Evolutionary conservation across 2,329 filamentous ascomycete genomes (phyloP).

Genomic region (Xylaria sp.): DNA sequence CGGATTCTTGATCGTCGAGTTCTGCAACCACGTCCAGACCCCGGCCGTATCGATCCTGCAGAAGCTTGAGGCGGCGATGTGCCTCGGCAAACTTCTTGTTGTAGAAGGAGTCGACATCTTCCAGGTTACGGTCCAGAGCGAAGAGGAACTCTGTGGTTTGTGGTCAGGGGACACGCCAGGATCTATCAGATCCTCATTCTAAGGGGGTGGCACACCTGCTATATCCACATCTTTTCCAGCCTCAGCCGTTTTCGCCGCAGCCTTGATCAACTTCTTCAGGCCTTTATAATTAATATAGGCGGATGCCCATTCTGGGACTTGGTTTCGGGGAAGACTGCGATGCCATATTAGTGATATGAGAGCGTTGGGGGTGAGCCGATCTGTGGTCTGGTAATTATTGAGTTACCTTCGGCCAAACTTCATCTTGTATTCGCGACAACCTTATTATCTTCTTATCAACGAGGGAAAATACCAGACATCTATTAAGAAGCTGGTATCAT

Average conservation of each 20-base stretch:
- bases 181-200: constrained; percentile 48
- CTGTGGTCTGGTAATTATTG: background rate
- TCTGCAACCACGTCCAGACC: constrained; percentile 74
- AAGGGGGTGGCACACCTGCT: constrained; percentile 75
- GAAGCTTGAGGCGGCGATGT: constrained; percentile 82
- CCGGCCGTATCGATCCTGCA: constrained; percentile 88
- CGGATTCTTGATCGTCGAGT: constrained; percentile 87
- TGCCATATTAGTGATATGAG: constrained; percentile 37
- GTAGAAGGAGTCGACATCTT: constrained; percentile 96
- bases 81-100: constrained; percentile 93
- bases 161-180: constrained; percentile 54
- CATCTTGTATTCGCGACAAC: constrained; percentile 54
- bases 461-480: background rate
- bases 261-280: constrained; percentile 95
- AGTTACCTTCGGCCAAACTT: constrained; percentile 72
- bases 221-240: constrained; percentile 83
- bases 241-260: constrained; percentile 72
- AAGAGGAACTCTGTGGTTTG: constrained; percentile 87
- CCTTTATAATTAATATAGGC: constrained; percentile 91
- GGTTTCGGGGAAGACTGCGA: constrained; percentile 76
- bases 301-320: constrained; percentile 87
- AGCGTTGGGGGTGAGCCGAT: constrained; percentile 1
- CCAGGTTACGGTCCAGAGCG: constrained; percentile 93
- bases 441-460: constrained; percentile 19
- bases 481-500: background rate